A percentile compares a stretch with the other conserved stretches of the same genome.
phyloP scores from a whole-genome alignment of 2,329 filamentous ascomycete genomes.

The Cephalotrichum gorgonifer region DNA sequence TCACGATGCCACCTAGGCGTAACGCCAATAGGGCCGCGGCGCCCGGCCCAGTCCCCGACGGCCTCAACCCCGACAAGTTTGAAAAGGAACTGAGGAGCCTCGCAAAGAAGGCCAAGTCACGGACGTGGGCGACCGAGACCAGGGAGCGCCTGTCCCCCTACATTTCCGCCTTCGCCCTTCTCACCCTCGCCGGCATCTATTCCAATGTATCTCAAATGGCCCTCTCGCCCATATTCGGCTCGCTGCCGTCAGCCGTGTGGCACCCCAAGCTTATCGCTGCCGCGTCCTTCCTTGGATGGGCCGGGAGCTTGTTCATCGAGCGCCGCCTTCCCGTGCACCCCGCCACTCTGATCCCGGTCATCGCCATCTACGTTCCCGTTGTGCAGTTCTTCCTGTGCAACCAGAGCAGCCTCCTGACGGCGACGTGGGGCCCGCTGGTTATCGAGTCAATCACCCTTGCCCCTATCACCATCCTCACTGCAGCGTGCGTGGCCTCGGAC shows the following conservation, averaged over 20 bases:
- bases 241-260: conserved; percentile 63
- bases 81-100: conserved; percentile 43
- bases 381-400: conserved; percentile 63
- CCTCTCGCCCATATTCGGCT: conserved; percentile 81
- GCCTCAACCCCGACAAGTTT: conserved; percentile 40
- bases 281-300: conserved; percentile 62
- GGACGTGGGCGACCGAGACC: conserved; percentile 21
- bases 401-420: conserved; percentile 55
- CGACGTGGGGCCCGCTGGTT: conserved; percentile 60
- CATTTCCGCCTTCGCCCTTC: conserved; percentile 16
- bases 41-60: conserved; percentile 11
- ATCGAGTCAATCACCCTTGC: conserved; percentile 67
- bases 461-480: conserved; percentile 54
- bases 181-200: conserved; percentile 48
- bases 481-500: conserved; percentile 51
- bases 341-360: conserved; percentile 51
- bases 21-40: conserved; percentile 1
- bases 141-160: conserved; percentile 29
- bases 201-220: conserved; percentile 64
- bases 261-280: conserved; percentile 58
- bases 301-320: conserved; percentile 49
- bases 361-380: conserved; percentile 66
- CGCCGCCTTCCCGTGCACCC: conserved; percentile 37
- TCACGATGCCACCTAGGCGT: conserved; percentile 7
- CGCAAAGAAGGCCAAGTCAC: conserved; percentile 30